Evolutionary conservation across 306 rosid genomes (phyloP).

Genomic region (Lathyrus aphaca): DNA sequence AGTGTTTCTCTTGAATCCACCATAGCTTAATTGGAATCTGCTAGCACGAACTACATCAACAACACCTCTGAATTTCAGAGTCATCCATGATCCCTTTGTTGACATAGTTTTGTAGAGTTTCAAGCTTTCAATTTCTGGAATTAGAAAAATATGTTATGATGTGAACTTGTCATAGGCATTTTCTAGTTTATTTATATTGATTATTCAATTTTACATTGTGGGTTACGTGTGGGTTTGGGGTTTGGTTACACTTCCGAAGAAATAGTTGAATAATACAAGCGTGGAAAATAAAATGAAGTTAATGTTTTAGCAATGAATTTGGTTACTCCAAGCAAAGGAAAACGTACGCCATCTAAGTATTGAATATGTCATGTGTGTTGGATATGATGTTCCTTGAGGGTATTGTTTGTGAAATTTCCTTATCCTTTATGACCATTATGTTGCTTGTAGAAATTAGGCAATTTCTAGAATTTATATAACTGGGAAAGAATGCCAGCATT

Average conservation of each 20-base stretch:
- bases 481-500: too few relatives aligned
- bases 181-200: conserved; percentile 10
- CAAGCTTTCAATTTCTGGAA: conserved; percentile 12
- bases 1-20: conserved; percentile 23
- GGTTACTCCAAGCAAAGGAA: conserved; percentile 46
- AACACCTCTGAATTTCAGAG: conserved; percentile 43
- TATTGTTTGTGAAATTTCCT: conserved; percentile 21
- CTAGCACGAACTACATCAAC: conserved; percentile 33
- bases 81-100: conserved; percentile 41
- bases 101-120: conserved; percentile 39
- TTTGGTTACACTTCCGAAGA: conserved; percentile 35
- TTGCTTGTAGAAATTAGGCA: conserved; percentile 15
- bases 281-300: conserved; percentile 5
- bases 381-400: conserved; percentile 20
- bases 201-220: conserved; percentile 6
- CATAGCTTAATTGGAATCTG: conserved; percentile 31
- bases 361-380: conserved; percentile 29
- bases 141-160: conserved; percentile 6
- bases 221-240: conserved; percentile 41
- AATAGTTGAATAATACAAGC: neutral
- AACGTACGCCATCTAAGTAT: conserved; percentile 27
- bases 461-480: too few relatives aligned
- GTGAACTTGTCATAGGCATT: neutral
- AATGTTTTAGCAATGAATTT: conserved; percentile 37
- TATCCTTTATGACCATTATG: conserved; percentile 4